A percentile compares a stretch with the other conserved stretches of the same genome.
These are phyloP conservation scores for Trametes coccinea DNA, from an alignment of 768 basidiomycete species.

Conservation along the genomic window DNA sequence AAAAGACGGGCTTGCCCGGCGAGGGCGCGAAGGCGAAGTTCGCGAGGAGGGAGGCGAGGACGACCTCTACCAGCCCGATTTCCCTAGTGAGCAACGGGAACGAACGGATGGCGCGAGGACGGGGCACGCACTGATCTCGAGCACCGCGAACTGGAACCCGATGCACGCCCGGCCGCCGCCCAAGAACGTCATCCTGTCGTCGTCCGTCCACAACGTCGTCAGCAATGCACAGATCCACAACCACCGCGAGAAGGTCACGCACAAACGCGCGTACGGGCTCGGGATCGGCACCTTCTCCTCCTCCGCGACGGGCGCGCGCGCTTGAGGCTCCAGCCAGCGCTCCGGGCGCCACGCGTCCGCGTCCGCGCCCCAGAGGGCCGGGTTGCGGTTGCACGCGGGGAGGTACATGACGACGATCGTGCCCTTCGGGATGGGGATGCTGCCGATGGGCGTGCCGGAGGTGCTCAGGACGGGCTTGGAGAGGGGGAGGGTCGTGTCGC, in stretches of 20 bases:
- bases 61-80: neutral
- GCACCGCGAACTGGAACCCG: constrained; percentile 4
- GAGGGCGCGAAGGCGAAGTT: constrained; percentile 8
- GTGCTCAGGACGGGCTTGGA: constrained; percentile 44
- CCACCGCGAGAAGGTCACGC: too few species aligned
- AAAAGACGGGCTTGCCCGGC: constrained; percentile 2
- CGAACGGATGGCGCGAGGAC: neutral
- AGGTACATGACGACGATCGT: constrained; percentile 45
- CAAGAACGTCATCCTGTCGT: constrained; percentile 2
- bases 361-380: constrained; percentile 59
- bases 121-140: constrained; percentile 9
- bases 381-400: constrained; percentile 47
- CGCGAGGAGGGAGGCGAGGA: neutral
- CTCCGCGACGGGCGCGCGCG: constrained; percentile 12
- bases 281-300: constrained; percentile 16
- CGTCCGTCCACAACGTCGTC: neutral
- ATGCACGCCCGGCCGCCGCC: constrained; percentile 6
- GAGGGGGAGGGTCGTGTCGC: constrained; percentile 61
- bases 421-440: constrained; percentile 49
- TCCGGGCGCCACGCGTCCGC: constrained; percentile 60
- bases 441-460: constrained; percentile 40
- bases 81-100: neutral
- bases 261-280: constrained; percentile 26
- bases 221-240: neutral
- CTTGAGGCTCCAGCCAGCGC: constrained; percentile 49